A percentile compares a stretch with the other conserved stretches of the same genome.
phyloP scores from a whole-genome alignment of 2,329 filamentous ascomycete genomes.

The Aspergillus japonicus region DNA sequence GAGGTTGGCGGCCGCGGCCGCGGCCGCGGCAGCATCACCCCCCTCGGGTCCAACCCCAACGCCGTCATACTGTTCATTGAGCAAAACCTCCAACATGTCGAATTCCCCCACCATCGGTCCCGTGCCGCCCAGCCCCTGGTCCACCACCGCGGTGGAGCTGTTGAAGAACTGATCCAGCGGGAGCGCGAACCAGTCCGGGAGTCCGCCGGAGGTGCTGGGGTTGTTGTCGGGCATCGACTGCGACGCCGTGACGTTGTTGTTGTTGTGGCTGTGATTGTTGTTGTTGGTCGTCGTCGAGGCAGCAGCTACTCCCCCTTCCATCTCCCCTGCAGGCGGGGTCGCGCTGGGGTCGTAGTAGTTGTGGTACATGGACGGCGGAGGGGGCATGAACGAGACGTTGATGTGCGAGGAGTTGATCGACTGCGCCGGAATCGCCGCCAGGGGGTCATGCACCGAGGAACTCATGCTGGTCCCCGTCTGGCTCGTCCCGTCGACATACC shows the following conservation, averaged over 20 bases:
- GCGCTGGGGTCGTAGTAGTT: slow-evolving; percentile 44
- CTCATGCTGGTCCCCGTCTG: slow-evolving; percentile 23
- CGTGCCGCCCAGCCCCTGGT: slow-evolving; percentile 58
- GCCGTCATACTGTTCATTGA: slow-evolving; percentile 44
- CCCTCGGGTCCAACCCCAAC: slow-evolving; percentile 20
- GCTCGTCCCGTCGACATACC: slow-evolving; percentile 29
- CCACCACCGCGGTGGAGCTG: slow-evolving; percentile 44
- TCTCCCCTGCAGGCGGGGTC: slow-evolving; percentile 31
- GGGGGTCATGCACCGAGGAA: slow-evolving; percentile 39
- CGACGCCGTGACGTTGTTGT: slow-evolving; percentile 9
- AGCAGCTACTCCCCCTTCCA: slow-evolving; percentile 23
- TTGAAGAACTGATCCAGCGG: slow-evolving; percentile 61
- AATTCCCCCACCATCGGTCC: slow-evolving; percentile 61
- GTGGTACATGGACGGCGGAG: slow-evolving; percentile 47
- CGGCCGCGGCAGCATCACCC: slow-evolving; percentile 12
- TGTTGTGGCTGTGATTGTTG: too few relatives aligned
- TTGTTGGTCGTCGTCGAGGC: too few relatives aligned
- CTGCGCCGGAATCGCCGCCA: slow-evolving; percentile 45
- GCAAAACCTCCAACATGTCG: slow-evolving; percentile 49
- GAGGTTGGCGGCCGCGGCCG: slow-evolving; percentile 14
- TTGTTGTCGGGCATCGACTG: slow-evolving; percentile 28
- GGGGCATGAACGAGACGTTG: slow-evolving; percentile 49
- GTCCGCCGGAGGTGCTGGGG: slow-evolving; percentile 27
- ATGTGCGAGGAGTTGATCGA: slow-evolving; percentile 47
- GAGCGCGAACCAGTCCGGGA: slow-evolving; percentile 61